These are phyloP conservation scores for Didymella pomorum DNA, from an alignment of 2,329 filamentous ascomycete species.

Conservation along the genomic window DNA sequence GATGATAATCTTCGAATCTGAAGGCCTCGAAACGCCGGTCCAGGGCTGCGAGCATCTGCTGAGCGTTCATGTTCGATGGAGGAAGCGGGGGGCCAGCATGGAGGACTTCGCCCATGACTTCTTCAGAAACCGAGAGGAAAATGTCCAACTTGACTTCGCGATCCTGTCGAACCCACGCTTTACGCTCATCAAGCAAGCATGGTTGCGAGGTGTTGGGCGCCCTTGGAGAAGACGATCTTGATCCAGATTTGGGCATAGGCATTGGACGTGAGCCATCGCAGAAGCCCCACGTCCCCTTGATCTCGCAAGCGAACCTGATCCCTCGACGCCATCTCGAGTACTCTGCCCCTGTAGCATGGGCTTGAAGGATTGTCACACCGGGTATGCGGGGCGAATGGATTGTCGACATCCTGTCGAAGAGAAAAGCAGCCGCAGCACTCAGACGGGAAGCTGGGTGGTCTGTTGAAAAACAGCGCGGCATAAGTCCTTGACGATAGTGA, in stretches of 20 bases:
- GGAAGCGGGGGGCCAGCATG: constrained; percentile 47
- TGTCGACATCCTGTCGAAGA: constrained; percentile 23
- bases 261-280: constrained; percentile 44
- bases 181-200: constrained; percentile 44
- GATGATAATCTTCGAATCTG: constrained; percentile 48
- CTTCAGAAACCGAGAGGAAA: constrained; percentile 47
- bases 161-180: constrained; percentile 47
- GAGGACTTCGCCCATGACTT: constrained; percentile 50
- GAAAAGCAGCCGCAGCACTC: constrained; percentile 18
- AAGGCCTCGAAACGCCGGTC: constrained; percentile 40
- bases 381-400: constrained; percentile 30
- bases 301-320: constrained; percentile 41
- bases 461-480: constrained; percentile 13
- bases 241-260: constrained; percentile 46
- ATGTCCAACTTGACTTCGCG: constrained; percentile 49
- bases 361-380: constrained; percentile 37
- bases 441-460: constrained; percentile 21
- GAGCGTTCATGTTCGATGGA: constrained; percentile 41
- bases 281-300: constrained; percentile 45
- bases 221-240: constrained; percentile 30
- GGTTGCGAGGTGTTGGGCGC: constrained; percentile 36
- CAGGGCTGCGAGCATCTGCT: constrained; percentile 44
- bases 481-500: not conserved
- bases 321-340: constrained; percentile 46
- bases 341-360: constrained; percentile 40